Evolutionary conservation across 495 filamentous ascomycete species (phyloP), one percentile per base, ranked within the genome.

Genomic region (Aspergillus olivimuriae): DNA sequence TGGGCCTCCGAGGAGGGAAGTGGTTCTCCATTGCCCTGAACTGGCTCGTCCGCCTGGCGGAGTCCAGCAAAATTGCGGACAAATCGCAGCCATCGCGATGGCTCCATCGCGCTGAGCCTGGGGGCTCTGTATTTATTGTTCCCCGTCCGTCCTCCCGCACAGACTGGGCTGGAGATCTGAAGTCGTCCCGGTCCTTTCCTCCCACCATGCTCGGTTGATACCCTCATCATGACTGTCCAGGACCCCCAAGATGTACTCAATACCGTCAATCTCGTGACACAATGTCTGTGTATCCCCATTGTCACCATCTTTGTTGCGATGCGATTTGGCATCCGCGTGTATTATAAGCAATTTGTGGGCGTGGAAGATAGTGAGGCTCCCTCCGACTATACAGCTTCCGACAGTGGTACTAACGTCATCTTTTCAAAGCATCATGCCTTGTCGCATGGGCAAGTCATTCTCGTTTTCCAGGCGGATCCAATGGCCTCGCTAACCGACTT

Each of bases 261-360:
- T 38, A 71, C 68, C 1, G 35, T 70, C 26, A 71, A 68, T 37
- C 45, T 68, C 1, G 60, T 70, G 26, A 69, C 65, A 9, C 68
- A 75, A 51, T 58, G 52, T 23, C 51, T 75, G n/a, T 74, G 66
- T 47, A 61, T 75, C 33, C 60, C 60, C 1, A 57, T 75, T 32
- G 55, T 64, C 15, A 56, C 62, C 11, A 22, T 66, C 1, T 66
- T 72, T 33, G 56, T 74, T 12, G 41, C 39, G 1, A 39, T 69
- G 19, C 65, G 72, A 3, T 58, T 69, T 16, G 61, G 57, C 34
- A 59, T 62, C n/a, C 63, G 67, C 34, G 41, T 49, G 6, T 58
- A 55, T 6, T 68, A 72, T 23, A 62, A 60, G 23, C 62, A 65
- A 19, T 48, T 44, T 14, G 47, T 69, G 2, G 55, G 54, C 2